These are phyloP conservation scores for Tetraselmis chui DNA, from an alignment of 139 green algal genomes.

Conservation along the genomic window DNA sequence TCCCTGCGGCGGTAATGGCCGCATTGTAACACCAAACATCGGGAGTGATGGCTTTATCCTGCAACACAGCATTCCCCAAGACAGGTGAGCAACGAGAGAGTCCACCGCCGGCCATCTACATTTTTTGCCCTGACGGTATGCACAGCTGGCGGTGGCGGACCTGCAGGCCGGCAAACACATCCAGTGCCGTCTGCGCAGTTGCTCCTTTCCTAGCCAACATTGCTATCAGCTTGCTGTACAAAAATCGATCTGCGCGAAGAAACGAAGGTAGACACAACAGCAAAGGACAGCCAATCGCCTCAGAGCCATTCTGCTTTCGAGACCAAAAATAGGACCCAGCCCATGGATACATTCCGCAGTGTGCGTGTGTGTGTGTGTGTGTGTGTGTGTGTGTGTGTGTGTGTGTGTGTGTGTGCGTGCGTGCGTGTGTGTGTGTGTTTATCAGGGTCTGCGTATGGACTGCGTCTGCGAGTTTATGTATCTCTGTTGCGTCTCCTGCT, in stretches of 20 bases:
- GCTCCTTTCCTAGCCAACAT: background rate
- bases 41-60: background rate
- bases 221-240: background rate
- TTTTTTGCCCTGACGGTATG: background rate
- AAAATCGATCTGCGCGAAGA: background rate
- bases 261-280: background rate
- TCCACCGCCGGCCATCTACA: too few species aligned
- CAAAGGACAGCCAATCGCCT: too few species aligned
- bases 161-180: background rate
- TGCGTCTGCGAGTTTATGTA: too few species aligned
- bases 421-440: too few species aligned
- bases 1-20: background rate
- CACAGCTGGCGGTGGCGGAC: background rate
- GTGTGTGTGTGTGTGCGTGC: background rate
- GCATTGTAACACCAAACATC: background rate
- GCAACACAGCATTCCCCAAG: background rate
- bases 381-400: background rate
- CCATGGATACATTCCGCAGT: too few species aligned
- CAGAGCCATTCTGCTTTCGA: too few species aligned
- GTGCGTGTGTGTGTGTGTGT: background rate
- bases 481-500: too few species aligned
- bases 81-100: too few species aligned
- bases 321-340: too few species aligned
- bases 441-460: too few species aligned
- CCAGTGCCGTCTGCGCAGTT: background rate